Percentiles rank a stretch among this genome's conserved stretches.
Evolutionary conservation across 1,139 yeast genomes (phyloP).

Genomic region (Saccharomyces hybrid): DNA sequence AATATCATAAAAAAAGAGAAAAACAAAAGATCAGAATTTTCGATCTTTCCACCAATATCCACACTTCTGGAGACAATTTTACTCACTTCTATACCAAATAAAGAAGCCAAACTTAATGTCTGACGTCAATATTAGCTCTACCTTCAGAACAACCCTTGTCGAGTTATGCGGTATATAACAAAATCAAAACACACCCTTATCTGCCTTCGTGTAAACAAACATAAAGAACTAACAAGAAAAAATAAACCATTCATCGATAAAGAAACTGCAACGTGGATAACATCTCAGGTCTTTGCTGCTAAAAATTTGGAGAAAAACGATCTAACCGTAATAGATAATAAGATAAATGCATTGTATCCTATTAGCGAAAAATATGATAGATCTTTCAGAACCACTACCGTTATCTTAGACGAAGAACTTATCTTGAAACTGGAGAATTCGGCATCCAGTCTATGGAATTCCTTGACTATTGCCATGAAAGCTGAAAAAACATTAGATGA

Average conservation of each 20-base stretch:
- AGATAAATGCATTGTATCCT: constrained; percentile 16
- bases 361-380: constrained; percentile 21
- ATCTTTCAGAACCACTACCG: constrained; percentile 14
- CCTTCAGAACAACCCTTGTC: constrained; percentile 10
- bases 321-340: constrained; percentile 8
- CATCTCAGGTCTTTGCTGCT: constrained; percentile 11
- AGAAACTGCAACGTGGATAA: constrained; percentile 21
- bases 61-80: neutral
- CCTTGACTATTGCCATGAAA: constrained; percentile 14
- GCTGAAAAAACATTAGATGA: neutral
- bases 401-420: constrained; percentile 12
- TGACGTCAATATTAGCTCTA: constrained; percentile 9
- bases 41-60: neutral
- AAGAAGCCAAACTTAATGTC: neutral
- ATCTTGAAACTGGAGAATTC: constrained; percentile 18
- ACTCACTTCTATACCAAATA: too few species aligned
- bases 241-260: neutral
- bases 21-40: neutral
- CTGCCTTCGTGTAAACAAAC: neutral
- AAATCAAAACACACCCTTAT: neutral
- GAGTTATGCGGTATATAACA: constrained; percentile 16
- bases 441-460: constrained; percentile 23
- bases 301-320: constrained; percentile 6
- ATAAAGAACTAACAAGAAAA: neutral
- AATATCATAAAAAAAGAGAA: neutral